These are phyloP conservation scores for Dioscorea alata DNA, from an alignment of 106 monocot species.

Conservation along the genomic window DNA sequence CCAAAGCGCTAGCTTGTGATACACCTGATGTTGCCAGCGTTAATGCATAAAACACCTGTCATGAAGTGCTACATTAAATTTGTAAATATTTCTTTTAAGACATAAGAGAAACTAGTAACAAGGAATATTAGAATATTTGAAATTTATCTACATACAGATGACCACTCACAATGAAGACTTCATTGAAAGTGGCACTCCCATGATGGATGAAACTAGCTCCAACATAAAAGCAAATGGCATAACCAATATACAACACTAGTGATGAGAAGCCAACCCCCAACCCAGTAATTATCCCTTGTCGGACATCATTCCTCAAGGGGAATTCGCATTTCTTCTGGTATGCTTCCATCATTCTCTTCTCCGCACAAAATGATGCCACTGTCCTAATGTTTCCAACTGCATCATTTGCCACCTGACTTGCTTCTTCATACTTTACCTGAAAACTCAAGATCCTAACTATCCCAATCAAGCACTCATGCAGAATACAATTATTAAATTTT, in stretches of 20 bases:
- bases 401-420: slow-evolving; percentile 58
- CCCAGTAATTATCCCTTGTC: slow-evolving; percentile 39
- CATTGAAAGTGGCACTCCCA: slow-evolving; percentile 32
- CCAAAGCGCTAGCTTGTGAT: slow-evolving; percentile 60
- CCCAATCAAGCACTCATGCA: no score
- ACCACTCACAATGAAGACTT: slow-evolving; percentile 59
- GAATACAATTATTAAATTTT: no score
- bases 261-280: slow-evolving; percentile 48
- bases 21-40: slow-evolving; percentile 44
- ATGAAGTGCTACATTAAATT: no score
- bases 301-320: slow-evolving; percentile 37
- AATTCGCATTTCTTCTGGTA: slow-evolving; percentile 41
- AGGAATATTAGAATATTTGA: no score
- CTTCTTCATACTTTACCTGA: slow-evolving; percentile 56
- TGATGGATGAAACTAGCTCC: slow-evolving; percentile 44
- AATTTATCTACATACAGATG: no score
- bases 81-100: no score
- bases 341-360: slow-evolving; percentile 43
- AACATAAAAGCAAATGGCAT: slow-evolving; percentile 54
- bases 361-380: slow-evolving; percentile 55
- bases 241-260: slow-evolving; percentile 30
- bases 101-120: no score
- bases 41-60: slow-evolving; percentile 68
- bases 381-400: slow-evolving; percentile 56
- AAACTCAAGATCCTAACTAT: background rate